Evolutionary conservation across 805 yeast species (phyloP).

Genomic region (Hanseniaspora lachancei): DNA sequence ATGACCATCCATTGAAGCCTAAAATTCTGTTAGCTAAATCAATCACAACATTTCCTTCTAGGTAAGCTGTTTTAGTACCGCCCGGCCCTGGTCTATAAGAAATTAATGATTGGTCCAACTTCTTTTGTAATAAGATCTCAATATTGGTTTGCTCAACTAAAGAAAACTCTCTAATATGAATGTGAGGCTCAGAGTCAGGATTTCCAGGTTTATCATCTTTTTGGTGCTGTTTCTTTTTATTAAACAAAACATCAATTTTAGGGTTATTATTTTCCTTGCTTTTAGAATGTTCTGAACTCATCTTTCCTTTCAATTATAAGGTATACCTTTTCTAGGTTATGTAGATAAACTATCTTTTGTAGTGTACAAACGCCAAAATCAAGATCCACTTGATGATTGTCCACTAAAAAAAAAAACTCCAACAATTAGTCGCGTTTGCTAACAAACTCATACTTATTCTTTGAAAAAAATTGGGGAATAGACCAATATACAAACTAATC

Average conservation of each 20-base stretch:
- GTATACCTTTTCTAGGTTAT: neutral
- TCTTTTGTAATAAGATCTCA: conserved; percentile 18
- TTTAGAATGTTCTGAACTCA: neutral
- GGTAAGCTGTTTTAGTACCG: conserved; percentile 51
- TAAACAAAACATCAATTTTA: neutral
- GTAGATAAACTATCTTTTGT: neutral
- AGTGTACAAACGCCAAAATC: neutral
- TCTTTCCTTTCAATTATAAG: neutral
- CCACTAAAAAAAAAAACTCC: too few relatives aligned
- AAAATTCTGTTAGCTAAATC: conserved; percentile 68
- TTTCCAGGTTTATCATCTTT: neutral
- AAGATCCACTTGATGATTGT: neutral
- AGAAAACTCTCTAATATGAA: conserved; percentile 11
- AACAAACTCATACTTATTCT: neutral
- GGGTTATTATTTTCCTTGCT: neutral
- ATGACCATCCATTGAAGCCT: conserved; percentile 75
- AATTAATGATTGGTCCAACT: conserved; percentile 65
- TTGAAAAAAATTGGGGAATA: too few relatives aligned
- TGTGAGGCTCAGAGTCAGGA: neutral
- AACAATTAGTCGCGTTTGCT: neutral
- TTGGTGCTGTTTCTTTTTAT: neutral
- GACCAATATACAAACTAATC: too few relatives aligned
- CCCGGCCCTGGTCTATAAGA: conserved; percentile 68
- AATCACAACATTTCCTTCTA: conserved; percentile 76
- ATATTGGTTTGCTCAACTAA: conserved; percentile 3